Evolutionary conservation across 2,329 filamentous ascomycete genomes (phyloP), one percentile per base, ranked within the genome.

Genomic region (Diaporthe ampelina): DNA sequence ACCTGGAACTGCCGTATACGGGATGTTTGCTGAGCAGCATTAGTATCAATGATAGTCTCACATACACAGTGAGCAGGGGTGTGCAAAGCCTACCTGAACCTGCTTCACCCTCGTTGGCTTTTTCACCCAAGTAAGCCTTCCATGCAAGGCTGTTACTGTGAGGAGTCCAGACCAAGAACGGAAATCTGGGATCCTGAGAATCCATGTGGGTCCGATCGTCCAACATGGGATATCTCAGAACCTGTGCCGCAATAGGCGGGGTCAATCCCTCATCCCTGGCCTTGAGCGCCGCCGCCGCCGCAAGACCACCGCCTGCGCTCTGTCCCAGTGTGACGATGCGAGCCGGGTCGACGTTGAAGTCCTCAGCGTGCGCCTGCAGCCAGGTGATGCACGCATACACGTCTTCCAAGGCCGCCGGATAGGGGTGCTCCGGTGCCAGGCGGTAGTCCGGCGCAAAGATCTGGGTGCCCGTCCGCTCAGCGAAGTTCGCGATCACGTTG

Each of bases 391-490:
- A 79, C 11, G 77, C 70, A 48, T 78, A 79, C n/a, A 74, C 69
- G 77, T 90, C 88, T 52, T 88, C 79, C 4, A 88, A 78, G 1
- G 83, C 82, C 8, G 77, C 79, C 0, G 88, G 87, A 73, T 86
- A 88, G 11, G 82, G 81, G 69, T 85, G 80, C 75, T 88, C 87
- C 0, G 88, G 88, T 1, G 86, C 86, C 19, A 88, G 82, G 0
- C 86, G 80, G 77, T 90, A 90, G 48, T 86, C 85, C 1, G 88
- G 84, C 73, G 86, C 78, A 50, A 77, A 81, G 67, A 79, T 56
- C 72, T 77, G 74, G 8, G 79, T 72, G 43, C 76, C 77, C 1
- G 76, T 73, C 1, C 35, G 57, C 54, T 67, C 40, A 1, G 76
- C 78, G 32, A 77, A 70, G 35, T 58, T 61, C 26, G 76, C 76